Conservation (phyloP, 345 rosid species). For the Bruguiera gymnorhiza region DNA sequence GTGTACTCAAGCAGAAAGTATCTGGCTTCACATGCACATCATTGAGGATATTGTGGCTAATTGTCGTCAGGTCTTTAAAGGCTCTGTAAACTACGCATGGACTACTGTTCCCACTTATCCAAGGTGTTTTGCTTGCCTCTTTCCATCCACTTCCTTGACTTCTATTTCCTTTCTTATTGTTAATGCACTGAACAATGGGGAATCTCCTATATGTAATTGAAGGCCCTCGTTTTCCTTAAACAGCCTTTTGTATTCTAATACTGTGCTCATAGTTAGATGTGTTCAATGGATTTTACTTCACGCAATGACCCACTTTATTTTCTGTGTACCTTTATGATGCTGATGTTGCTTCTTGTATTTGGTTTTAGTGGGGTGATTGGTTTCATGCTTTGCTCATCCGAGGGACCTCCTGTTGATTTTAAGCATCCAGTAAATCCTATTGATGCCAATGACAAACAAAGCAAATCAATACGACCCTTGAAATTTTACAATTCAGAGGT, state of each 20-base stretch:
- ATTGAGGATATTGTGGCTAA: conserved; percentile 82
- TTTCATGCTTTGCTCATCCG: conserved; percentile 95
- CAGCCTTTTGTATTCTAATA: background rate
- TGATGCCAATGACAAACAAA: conserved; percentile 37
- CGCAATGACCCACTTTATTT: background rate
- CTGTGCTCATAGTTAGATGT: background rate
- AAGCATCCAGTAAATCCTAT: conserved; percentile 76
- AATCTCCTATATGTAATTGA: background rate
- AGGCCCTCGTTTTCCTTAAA: background rate
- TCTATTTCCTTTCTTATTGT: background rate
- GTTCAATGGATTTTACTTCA: background rate
- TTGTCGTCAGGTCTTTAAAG: conserved; percentile 86
- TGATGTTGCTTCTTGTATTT: conserved; percentile 5
- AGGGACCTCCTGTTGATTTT: conserved; percentile 85
- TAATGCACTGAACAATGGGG: background rate
- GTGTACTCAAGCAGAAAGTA: conserved; percentile 92
- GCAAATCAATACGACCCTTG: conserved; percentile 51
- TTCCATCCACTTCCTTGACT: background rate
- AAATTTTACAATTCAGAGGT: conserved; percentile 88
- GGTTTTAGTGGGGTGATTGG: conserved; percentile 86
- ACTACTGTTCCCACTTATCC: conserved; percentile 98
- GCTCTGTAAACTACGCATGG: conserved; percentile 96
- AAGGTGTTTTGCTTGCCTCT: conserved; percentile 40
- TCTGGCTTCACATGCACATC: conserved; percentile 99
- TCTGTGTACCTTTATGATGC: background rate